A percentile compares a stretch with the other conserved stretches of the same genome.
Conservation (phyloP, 2,329 filamentous ascomycete genomes). For the Trichocomaceae sp. region DNA sequence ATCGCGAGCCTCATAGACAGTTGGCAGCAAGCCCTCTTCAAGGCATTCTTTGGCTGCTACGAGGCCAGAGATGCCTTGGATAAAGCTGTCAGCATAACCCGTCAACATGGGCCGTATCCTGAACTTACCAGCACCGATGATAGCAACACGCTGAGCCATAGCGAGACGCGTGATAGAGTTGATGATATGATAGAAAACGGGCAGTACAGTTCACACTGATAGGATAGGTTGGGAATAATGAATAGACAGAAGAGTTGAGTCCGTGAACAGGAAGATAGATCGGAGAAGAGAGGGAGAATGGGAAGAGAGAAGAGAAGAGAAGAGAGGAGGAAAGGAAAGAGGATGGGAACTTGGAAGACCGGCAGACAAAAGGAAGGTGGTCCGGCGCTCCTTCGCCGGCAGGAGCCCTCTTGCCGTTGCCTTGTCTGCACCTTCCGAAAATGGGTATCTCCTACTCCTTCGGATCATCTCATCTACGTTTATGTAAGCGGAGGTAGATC, state of each 20-base stretch:
- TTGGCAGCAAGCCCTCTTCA: constrained; percentile 29
- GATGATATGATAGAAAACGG: not conserved
- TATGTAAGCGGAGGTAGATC: not conserved
- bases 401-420: not conserved
- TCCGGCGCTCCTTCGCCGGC: not conserved
- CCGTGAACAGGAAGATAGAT: not conserved
- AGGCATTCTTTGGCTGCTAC: constrained; percentile 35
- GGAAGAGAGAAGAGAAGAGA: not conserved
- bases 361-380: not conserved
- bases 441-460: not conserved
- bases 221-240: not conserved
- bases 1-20: constrained; percentile 30
- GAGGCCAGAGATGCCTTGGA: constrained; percentile 30
- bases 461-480: not conserved
- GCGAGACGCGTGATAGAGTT: not conserved
- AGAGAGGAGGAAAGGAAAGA: not conserved
- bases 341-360: not conserved
- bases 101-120: not conserved
- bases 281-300: not conserved
- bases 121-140: constrained; percentile 18
- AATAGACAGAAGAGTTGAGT: not conserved
- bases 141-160: constrained; percentile 16
- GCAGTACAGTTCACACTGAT: not conserved
- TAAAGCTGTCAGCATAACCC: not conserved
- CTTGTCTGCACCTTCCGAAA: not conserved